Conservation (phyloP, 257 asterid species). For the Ophiorrhiza pumila region DNA sequence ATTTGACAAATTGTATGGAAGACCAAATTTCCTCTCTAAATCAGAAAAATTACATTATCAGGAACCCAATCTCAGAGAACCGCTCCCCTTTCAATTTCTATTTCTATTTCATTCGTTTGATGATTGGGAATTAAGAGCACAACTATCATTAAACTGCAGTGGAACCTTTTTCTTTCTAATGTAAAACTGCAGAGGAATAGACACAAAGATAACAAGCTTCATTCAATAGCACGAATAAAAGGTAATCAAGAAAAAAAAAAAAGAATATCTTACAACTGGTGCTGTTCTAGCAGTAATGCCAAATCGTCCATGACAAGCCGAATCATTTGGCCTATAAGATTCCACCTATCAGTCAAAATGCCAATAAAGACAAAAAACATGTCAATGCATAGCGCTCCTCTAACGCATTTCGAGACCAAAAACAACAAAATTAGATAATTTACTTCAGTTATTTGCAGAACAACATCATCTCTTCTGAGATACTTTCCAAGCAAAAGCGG, state of each 20-base stretch:
- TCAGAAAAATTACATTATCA: neutral
- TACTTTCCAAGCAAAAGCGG: constrained; percentile 88
- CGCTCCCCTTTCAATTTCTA: too few relatives aligned
- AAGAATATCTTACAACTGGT: constrained; percentile 60
- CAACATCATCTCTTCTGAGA: constrained; percentile 73
- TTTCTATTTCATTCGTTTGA: too few relatives aligned
- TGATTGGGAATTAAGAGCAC: too few relatives aligned
- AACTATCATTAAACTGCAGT: too few relatives aligned
- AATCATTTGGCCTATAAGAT: constrained; percentile 92
- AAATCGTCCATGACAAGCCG: constrained; percentile 91
- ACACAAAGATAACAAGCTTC: neutral
- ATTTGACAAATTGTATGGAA: neutral
- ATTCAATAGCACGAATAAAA: neutral
- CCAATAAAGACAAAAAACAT: constrained; percentile 15
- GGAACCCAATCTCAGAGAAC: neutral
- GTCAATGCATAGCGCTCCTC: neutral
- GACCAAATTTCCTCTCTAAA: neutral
- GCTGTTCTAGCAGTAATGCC: constrained; percentile 95
- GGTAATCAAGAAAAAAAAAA: constrained; percentile 2
- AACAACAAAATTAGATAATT: neutral
- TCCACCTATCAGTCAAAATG: constrained; percentile 58
- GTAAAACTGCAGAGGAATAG: too few relatives aligned
- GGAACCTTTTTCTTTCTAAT: too few relatives aligned
- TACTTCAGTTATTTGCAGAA: constrained; percentile 93
- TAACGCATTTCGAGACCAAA: neutral